phyloP scores from a whole-genome alignment of 768 basidiomycete genomes.

The Cubamyces lactineus region DNA sequence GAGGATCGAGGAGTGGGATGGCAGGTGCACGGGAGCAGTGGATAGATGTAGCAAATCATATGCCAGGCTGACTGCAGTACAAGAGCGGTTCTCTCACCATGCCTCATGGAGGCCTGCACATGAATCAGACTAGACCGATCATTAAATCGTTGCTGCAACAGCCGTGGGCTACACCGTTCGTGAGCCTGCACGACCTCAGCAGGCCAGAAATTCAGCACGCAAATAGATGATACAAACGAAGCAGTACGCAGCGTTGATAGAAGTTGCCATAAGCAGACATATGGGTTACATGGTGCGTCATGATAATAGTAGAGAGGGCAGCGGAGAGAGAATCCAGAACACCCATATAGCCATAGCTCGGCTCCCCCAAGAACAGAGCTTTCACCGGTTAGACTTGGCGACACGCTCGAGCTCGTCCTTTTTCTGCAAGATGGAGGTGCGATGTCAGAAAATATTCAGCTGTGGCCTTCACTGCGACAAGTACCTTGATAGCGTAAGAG shows the following conservation, averaged over 20 bases:
- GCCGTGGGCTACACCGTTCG: not conserved
- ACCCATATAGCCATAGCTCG: slow-evolving; percentile 32
- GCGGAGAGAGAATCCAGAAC: slow-evolving; percentile 28
- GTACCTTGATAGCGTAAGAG: slow-evolving; percentile 99
- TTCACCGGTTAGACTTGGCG: slow-evolving; percentile 99
- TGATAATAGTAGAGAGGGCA: slow-evolving; percentile 28
- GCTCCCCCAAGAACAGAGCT: slow-evolving; percentile 25
- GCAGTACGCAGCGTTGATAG: slow-evolving; percentile 25
- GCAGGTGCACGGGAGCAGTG: too few relatives aligned
- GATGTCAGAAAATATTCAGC: slow-evolving; percentile 2
- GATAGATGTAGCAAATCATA: too few relatives aligned
- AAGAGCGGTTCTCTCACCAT: too few relatives aligned
- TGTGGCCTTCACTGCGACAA: slow-evolving; percentile 19
- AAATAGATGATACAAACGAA: slow-evolving; percentile 20
- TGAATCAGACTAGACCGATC: not conserved
- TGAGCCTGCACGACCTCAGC: not conserved
- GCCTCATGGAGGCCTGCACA: too few relatives aligned
- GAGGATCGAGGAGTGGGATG: too few relatives aligned
- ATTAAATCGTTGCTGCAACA: not conserved
- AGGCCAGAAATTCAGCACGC: slow-evolving; percentile 7
- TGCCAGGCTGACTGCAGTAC: too few relatives aligned
- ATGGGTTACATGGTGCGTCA: slow-evolving; percentile 37
- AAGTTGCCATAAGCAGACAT: slow-evolving; percentile 33
- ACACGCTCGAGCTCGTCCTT: slow-evolving; percentile 99
- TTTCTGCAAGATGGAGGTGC: slow-evolving; percentile 59